Percentiles rank a stretch among this genome's conserved stretches.
These are phyloP conservation scores for Phyllosticta citriasiana DNA, from an alignment of 2,329 filamentous ascomycete genomes.

Conservation along the genomic window DNA sequence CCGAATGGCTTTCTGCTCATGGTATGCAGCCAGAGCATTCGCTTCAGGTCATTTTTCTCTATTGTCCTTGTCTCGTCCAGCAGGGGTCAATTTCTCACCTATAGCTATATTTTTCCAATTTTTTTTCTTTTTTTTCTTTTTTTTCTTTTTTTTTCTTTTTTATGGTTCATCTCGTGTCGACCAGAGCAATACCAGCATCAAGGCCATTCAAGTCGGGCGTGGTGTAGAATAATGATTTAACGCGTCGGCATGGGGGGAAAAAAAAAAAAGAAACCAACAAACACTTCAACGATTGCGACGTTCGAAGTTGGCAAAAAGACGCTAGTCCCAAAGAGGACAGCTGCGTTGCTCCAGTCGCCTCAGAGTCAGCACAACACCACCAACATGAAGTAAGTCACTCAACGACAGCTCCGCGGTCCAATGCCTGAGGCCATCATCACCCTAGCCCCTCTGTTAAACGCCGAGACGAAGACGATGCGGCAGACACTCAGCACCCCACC, in stretches of 20 bases:
- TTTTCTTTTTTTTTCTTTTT: not conserved
- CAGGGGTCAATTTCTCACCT: too few relatives aligned
- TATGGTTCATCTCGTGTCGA: not conserved
- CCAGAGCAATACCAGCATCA: too few relatives aligned
- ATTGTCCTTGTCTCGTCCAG: not conserved
- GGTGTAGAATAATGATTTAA: not conserved
- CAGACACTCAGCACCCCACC: not conserved
- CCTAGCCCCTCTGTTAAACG: not conserved
- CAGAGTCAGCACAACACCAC: not conserved
- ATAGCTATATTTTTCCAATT: too few relatives aligned
- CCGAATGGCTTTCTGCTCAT: not conserved
- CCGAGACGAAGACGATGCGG: not conserved
- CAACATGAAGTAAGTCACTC: not conserved
- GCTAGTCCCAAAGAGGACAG: not conserved
- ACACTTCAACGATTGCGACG: not conserved
- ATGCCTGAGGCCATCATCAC: too few relatives aligned
- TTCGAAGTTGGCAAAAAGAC: not conserved
- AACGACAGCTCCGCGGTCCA: not conserved
- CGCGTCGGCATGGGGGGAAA: too few relatives aligned
- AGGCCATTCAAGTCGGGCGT: not conserved
- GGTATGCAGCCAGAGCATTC: too few relatives aligned
- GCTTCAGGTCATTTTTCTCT: too few relatives aligned
- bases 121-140: not conserved
- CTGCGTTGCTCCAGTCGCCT: not conserved
- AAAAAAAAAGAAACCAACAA: not conserved